Conservation (phyloP, 2,329 filamentous ascomycete species). For the Sporothrix phasma region DNA sequence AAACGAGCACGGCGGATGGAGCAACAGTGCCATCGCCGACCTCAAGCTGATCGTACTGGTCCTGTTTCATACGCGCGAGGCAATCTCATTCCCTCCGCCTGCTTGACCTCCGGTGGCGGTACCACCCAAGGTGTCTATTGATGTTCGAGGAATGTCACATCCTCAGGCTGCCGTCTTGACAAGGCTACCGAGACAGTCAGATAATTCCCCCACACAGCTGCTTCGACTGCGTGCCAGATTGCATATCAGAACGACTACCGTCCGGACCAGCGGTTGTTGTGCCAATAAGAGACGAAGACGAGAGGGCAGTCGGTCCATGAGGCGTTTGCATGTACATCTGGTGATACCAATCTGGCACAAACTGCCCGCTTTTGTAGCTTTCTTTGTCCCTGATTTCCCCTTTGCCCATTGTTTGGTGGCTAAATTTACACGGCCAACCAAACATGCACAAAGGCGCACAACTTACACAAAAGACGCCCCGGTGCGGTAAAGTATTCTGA, state of each 20-base stretch:
- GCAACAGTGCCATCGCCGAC: background rate
- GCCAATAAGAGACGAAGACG: background rate
- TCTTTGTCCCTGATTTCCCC: background rate
- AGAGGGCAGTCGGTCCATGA: background rate
- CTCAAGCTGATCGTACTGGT: background rate
- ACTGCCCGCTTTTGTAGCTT: background rate
- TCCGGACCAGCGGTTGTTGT: constrained; percentile 1
- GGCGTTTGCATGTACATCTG: no score
- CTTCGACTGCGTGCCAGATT: background rate
- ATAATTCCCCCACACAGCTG: background rate
- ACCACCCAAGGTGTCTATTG: background rate
- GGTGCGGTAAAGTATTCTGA: background rate
- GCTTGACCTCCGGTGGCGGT: background rate
- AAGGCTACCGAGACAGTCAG: background rate
- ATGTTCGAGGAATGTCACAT: background rate
- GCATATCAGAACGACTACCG: background rate
- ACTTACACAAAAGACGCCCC: background rate
- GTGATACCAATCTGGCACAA: no score
- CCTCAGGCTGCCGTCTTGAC: background rate
- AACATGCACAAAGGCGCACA: background rate
- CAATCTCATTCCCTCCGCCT: background rate
- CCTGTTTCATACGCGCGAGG: background rate
- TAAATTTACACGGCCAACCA: background rate
- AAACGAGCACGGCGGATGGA: background rate
- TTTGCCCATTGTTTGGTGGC: background rate